Percentiles rank a stretch among this genome's conserved stretches.
phyloP scores from a whole-genome alignment of 768 basidiomycete genomes.

The Coprinopsis sp. region DNA sequence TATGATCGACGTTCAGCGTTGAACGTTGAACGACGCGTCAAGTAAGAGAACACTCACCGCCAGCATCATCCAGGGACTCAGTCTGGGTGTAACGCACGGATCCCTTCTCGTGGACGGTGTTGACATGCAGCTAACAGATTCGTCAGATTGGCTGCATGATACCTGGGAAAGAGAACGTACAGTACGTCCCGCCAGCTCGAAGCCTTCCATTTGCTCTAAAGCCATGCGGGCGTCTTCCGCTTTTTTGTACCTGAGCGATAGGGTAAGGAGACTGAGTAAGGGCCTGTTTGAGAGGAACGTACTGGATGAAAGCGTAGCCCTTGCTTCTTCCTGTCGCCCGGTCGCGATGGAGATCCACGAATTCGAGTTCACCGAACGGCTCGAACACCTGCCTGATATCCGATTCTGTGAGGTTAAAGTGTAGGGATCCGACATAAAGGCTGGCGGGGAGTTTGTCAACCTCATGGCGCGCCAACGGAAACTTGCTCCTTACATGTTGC shows the following conservation, averaged over 20 bases:
- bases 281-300: conserved; percentile 24
- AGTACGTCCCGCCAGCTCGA: conserved; percentile 92
- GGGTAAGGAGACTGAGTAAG: neutral
- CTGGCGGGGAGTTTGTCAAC: conserved; percentile 33
- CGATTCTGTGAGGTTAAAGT: conserved; percentile 94
- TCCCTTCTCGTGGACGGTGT: conserved; percentile 91
- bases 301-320: conserved; percentile 98
- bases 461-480: neutral
- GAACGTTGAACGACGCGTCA: conserved; percentile 4
- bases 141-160: conserved; percentile 2
- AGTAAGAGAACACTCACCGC: conserved; percentile 47
- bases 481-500: conserved; percentile 73
- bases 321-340: conserved; percentile 93
- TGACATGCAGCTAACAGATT: conserved; percentile 68
- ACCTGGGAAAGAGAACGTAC: conserved; percentile 39
- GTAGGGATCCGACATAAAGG: conserved; percentile 94
- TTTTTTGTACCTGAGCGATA: conserved; percentile 68
- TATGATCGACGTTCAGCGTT: conserved; percentile 25
- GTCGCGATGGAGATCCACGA: conserved; percentile 96
- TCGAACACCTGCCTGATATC: conserved; percentile 99
- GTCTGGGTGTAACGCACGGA: conserved; percentile 68
- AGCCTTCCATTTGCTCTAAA: conserved; percentile 97
- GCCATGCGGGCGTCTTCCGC: conserved; percentile 96
- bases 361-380: conserved; percentile 96
- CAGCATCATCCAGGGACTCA: conserved; percentile 84